Evolutionary conservation across 139 green algal species (phyloP), one percentile per base, ranked within the genome.

Genomic region (Chlamydomonas sphaeroides): DNA sequence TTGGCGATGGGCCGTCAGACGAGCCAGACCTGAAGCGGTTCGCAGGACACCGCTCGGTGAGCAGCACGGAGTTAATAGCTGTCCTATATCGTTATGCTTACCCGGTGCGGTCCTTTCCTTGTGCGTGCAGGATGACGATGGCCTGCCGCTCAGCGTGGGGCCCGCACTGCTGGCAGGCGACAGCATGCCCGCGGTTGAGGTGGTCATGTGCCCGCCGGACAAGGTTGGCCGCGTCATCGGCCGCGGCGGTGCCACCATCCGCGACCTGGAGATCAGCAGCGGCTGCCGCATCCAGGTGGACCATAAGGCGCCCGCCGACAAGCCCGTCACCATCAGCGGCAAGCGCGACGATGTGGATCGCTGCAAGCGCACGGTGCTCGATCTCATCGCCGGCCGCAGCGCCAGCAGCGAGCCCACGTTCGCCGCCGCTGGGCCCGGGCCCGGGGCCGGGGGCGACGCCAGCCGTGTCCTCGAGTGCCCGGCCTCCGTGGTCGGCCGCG

Each of bases 191-290:
- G 7, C 5, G 41, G 77, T 49, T 14, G 77, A 84, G 35, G 42
- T 41, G 1, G 25, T 84, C 5, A 68, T 84, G 63, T 84, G 77
- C 65, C 77, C 77, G 17, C 17, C 20, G n/a, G 77, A 84, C 53
- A 75, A 94, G 68, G 93, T 98, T 26, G 95, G 95, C 41, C 94
- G 94, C 75, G 81, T 98, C 35, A 98, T 98, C 67, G 95, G 95
- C 57, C 93, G 93, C 53, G 88, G 86, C 3, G 95, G 95, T 15
- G 93, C 95, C 38, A 98, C 95, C 5, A 98, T 98, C 66, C 94
- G 94, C 68, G 86, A 93, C 23, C 84, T 98, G 68, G 92, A 98
- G 84, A 62, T 83, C 18, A 75, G 81, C 62, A 96, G 90, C 6
- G 88, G 88, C 62, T 93, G 90, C 1, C 89, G 89, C 48, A 94